A percentile compares a stretch with the other conserved stretches of the same genome.
These are phyloP conservation scores for Hippophae gyantsensis DNA, from an alignment of 306 rosid genomes.

Conservation along the genomic window DNA sequence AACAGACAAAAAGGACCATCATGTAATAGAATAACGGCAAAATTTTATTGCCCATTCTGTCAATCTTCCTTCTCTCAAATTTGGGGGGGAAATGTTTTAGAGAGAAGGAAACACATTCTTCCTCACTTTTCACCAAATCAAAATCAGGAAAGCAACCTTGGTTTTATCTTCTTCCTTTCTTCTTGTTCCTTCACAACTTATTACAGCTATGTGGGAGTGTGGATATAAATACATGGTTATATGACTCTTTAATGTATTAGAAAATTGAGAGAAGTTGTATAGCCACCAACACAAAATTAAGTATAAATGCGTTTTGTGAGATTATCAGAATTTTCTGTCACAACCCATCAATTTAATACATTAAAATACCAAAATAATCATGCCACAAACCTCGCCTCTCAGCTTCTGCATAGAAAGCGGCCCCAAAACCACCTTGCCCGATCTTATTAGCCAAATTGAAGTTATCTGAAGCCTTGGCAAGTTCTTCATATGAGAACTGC, in stretches of 20 bases:
- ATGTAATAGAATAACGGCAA: too few species aligned
- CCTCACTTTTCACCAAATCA: too few species aligned
- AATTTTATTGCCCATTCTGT: too few species aligned
- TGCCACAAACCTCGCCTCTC: slow-evolving; percentile 70
- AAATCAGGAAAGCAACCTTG: too few species aligned
- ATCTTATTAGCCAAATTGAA: slow-evolving; percentile 68
- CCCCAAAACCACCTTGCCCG: slow-evolving; percentile 89
- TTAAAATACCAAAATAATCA: slow-evolving; percentile 5
- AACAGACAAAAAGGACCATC: too few species aligned
- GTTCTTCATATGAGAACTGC: slow-evolving; percentile 70
- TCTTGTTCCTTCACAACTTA: not conserved
- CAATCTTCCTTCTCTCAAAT: too few species aligned
- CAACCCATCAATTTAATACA: slow-evolving; percentile 1
- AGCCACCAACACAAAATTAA: not conserved
- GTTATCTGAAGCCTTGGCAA: slow-evolving; percentile 60
- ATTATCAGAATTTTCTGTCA: not conserved
- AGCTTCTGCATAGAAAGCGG: slow-evolving; percentile 73
- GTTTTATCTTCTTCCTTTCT: too few species aligned
- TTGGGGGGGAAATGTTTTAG: too few species aligned
- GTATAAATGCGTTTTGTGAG: not conserved
- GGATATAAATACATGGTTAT: not conserved
- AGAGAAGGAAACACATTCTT: too few species aligned
- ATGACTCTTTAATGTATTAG: not conserved
- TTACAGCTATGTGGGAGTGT: not conserved
- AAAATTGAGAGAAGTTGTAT: not conserved